These are phyloP conservation scores for Hemisphaericaspora xylofermentans DNA, from an alignment of 1,139 yeast genomes.

Conservation along the genomic window DNA sequence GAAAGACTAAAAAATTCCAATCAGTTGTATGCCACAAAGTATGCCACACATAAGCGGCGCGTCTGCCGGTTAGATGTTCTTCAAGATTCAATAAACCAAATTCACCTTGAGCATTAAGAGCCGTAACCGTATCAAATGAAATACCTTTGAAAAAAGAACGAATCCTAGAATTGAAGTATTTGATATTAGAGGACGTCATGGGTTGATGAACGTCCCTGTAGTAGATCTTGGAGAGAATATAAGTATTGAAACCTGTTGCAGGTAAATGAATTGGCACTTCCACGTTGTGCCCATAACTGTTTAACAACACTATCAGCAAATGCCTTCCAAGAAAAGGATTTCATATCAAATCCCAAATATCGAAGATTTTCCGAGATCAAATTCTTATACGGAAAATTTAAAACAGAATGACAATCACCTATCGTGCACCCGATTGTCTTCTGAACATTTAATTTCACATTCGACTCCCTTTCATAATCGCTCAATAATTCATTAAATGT, in stretches of 20 bases:
- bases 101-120: neutral
- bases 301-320: neutral
- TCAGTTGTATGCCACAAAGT: neutral
- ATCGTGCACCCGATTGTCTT: neutral
- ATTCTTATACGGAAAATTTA: neutral
- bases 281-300: neutral
- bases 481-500: neutral
- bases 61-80: neutral
- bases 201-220: neutral
- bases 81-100: neutral
- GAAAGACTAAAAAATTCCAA: neutral
- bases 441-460: neutral
- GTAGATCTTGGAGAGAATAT: neutral
- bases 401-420: neutral
- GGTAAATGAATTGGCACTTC: neutral
- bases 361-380: neutral
- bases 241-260: neutral
- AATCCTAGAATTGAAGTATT: neutral
- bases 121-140: neutral
- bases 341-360: neutral
- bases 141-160: neutral
- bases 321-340: neutral
- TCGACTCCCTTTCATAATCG: neutral
- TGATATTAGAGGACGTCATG: neutral
- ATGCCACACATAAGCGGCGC: neutral